Conservation (phyloP, 2,329 filamentous ascomycete genomes). For the Aspergillus sp. region DNA sequence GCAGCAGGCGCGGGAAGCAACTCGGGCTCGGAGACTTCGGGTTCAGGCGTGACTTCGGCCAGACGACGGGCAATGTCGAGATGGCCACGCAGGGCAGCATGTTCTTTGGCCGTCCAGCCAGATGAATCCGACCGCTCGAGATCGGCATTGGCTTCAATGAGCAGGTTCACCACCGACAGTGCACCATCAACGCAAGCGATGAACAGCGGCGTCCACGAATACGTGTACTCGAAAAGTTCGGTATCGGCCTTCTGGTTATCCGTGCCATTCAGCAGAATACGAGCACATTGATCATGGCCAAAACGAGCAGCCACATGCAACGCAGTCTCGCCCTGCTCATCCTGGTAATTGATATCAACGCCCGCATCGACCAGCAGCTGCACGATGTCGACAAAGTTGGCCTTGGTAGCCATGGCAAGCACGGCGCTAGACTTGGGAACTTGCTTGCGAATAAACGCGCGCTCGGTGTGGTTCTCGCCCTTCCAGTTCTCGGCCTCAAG, state of each 20-base stretch:
- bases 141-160: slow-evolving; percentile 73
- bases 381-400: slow-evolving; percentile 78
- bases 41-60: slow-evolving; percentile 47
- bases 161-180: slow-evolving; percentile 63
- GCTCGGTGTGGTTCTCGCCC: slow-evolving; percentile 52
- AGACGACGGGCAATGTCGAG: slow-evolving; percentile 70
- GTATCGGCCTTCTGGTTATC: slow-evolving; percentile 65
- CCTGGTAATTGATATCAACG: slow-evolving; percentile 88
- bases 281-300: slow-evolving; percentile 73
- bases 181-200: slow-evolving; percentile 88
- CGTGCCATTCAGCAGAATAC: slow-evolving; percentile 65
- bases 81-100: slow-evolving; percentile 84
- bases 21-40: slow-evolving; percentile 28
- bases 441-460: slow-evolving; percentile 58
- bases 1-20: slow-evolving; percentile 24
- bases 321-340: slow-evolving; percentile 83
- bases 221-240: slow-evolving; percentile 73
- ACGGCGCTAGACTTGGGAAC: slow-evolving; percentile 82
- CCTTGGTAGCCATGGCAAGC: slow-evolving; percentile 77
- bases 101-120: slow-evolving; percentile 90
- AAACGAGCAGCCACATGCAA: slow-evolving; percentile 87
- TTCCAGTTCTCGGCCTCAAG: slow-evolving; percentile 74
- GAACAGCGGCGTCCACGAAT: slow-evolving; percentile 92
- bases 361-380: slow-evolving; percentile 81
- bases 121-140: slow-evolving; percentile 71